Conservation (phyloP, 257 asterid species). For the Rhazya stricta region DNA sequence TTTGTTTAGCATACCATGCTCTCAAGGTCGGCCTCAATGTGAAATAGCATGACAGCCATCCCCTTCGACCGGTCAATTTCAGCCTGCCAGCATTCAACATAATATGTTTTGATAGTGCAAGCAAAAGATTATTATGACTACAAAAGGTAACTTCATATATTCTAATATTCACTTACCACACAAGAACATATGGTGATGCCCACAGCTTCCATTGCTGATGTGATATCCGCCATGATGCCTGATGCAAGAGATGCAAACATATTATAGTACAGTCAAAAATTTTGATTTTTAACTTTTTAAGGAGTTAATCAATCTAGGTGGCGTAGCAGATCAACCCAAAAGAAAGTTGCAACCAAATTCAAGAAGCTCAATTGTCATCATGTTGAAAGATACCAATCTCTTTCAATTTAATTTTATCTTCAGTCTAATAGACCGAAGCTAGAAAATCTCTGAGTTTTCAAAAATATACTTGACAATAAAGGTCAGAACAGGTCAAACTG, state of each 20-base stretch:
- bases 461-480: background rate
- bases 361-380: background rate
- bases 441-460: background rate
- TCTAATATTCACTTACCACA: slow-evolving; percentile 50
- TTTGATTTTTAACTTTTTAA: background rate
- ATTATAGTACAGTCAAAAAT: background rate
- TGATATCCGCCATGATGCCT: slow-evolving; percentile 92
- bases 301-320: background rate
- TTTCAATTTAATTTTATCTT: too few relatives aligned
- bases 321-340: background rate
- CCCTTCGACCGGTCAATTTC: slow-evolving; percentile 69
- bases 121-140: background rate
- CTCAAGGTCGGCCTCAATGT: slow-evolving; percentile 68
- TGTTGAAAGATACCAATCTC: too few relatives aligned
- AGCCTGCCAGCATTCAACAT: slow-evolving; percentile 45
- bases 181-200: slow-evolving; percentile 77
- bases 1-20: slow-evolving; percentile 50
- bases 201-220: slow-evolving; percentile 69
- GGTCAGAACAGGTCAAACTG: background rate
- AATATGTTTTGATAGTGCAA: background rate
- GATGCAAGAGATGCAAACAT: background rate
- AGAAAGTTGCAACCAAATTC: background rate
- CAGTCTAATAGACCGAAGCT: too few relatives aligned
- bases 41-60: slow-evolving; percentile 75
- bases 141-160: slow-evolving; percentile 5